Evolutionary conservation across 441 rosid genomes (phyloP), one percentile per base, ranked within the genome.

Genomic region (Brassica balearica): DNA sequence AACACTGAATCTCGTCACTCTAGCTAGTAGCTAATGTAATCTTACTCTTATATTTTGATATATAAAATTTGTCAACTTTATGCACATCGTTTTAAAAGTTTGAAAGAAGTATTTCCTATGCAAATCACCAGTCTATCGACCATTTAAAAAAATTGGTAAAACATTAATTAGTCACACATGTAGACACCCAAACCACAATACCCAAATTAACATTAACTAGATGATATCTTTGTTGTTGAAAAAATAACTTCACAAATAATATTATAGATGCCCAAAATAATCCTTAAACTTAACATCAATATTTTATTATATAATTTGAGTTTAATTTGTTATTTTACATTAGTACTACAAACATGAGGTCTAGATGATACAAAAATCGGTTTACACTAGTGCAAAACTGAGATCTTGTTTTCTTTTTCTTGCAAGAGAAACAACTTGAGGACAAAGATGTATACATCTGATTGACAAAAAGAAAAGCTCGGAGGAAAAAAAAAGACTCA

Each of bases 391-490:
- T 7, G 34, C 55, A 58, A 58, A 71, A 3, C n/a, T 20, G 56
- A 71, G 23, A 22, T 36, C 17, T 29, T 11, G n/a, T 60, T 12
- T 34, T 36, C 1, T 67, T 46, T 46, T 43, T 43, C 5, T 43
- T 43, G n/a, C 51, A 43, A 43, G 51, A 43, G 14, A 43, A 43
- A 43, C n/a, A 41, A 41, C 11, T 9, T 41, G 46, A 41, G 46
- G 58, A 23, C 58, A 75, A 22, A 48, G 27, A 63, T 69, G 19
- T 75, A 58, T 58, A 58, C 68, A 68, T 68, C 68, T 76, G 69
- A 36, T 60, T 27, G 51, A 65, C 66, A 77, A 58, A 77, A 65
- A 58, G 1, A 27, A 29, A 62, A 27, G 20, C 20, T 27, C 19
- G 20, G 20, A 62, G 19, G 12, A 27, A 6, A 15, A 51, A 12